Evolutionary conservation across 306 rosid genomes (phyloP).

Genomic region (Cicer yamashitae): DNA sequence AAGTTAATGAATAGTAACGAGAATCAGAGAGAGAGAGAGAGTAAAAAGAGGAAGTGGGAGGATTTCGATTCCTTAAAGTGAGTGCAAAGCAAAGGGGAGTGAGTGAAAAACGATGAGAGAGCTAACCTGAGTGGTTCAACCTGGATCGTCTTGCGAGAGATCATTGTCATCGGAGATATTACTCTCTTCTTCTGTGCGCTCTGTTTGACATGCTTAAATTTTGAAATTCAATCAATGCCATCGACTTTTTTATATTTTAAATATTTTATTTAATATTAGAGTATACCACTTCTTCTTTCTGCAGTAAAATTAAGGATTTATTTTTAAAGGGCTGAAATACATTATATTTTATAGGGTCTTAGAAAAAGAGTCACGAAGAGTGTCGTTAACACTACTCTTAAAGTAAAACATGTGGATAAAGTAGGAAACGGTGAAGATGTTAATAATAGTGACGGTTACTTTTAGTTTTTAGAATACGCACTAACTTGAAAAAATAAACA

Average conservation of each 20-base stretch:
- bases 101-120: neutral
- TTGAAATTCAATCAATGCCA: conserved; percentile 34
- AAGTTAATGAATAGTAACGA: conserved; percentile 29
- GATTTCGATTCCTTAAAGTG: conserved; percentile 43
- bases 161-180: conserved; percentile 19
- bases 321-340: too few species aligned
- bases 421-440: too few species aligned
- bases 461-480: too few species aligned
- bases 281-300: too few species aligned
- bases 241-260: neutral
- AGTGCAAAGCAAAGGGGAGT: conserved; percentile 10
- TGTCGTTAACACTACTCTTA: too few species aligned
- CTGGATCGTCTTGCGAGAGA: conserved; percentile 24
- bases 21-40: conserved; percentile 1
- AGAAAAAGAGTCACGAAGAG: too few species aligned
- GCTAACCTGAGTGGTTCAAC: conserved; percentile 38
- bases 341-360: too few species aligned
- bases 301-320: neutral
- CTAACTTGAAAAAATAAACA: too few species aligned
- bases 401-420: too few species aligned
- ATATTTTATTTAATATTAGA: neutral
- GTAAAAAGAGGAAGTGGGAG: neutral
- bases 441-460: too few species aligned
- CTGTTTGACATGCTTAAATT: conserved; percentile 14
- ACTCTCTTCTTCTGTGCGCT: neutral